Conservation (phyloP, 2,329 filamentous ascomycete species). For the Hymenoscyphus linearis region DNA sequence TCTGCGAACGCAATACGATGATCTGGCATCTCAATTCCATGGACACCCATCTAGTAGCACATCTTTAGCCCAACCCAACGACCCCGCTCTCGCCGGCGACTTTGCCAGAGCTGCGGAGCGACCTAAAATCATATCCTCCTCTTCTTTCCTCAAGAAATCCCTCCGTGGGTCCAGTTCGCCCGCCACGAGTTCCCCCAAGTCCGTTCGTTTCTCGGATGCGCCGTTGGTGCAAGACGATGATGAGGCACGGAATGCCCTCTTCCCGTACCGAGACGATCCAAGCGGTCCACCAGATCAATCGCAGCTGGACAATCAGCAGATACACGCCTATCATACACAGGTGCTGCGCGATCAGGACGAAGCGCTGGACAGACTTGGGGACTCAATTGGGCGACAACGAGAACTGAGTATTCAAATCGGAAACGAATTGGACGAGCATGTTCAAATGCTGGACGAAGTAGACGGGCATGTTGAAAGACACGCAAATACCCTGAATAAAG, state of each 20-base stretch:
- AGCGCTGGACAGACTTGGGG: slow-evolving; percentile 83
- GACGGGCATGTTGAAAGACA: slow-evolving; percentile 81
- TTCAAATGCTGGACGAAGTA: slow-evolving; percentile 82
- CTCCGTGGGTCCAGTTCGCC: slow-evolving; percentile 28
- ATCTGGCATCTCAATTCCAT: slow-evolving; percentile 76
- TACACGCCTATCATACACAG: slow-evolving; percentile 76
- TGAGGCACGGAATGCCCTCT: slow-evolving; percentile 52
- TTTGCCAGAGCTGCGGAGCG: slow-evolving; percentile 54
- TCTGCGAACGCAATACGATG: slow-evolving; percentile 68
- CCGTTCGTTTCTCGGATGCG: slow-evolving; percentile 80
- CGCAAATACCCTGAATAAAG: slow-evolving; percentile 67
- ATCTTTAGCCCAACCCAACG: slow-evolving; percentile 55
- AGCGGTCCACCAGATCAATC: slow-evolving; percentile 31
- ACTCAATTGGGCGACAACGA: slow-evolving; percentile 80
- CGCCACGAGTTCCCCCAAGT: slow-evolving; percentile 49
- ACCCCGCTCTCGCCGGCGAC: slow-evolving; percentile 55
- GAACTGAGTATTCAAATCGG: slow-evolving; percentile 95
- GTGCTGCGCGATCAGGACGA: slow-evolving; percentile 87
- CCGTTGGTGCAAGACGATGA: slow-evolving; percentile 39
- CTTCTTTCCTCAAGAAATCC: slow-evolving; percentile 35
- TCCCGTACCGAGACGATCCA: slow-evolving; percentile 69
- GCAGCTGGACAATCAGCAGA: slow-evolving; percentile 72
- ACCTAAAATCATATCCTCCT: slow-evolving; percentile 38
- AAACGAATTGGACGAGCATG: slow-evolving; percentile 88
- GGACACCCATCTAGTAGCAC: slow-evolving; percentile 50